Evolutionary conservation across 148 eudicot genomes (phyloP).

Genomic region (Beta vulgaris): DNA sequence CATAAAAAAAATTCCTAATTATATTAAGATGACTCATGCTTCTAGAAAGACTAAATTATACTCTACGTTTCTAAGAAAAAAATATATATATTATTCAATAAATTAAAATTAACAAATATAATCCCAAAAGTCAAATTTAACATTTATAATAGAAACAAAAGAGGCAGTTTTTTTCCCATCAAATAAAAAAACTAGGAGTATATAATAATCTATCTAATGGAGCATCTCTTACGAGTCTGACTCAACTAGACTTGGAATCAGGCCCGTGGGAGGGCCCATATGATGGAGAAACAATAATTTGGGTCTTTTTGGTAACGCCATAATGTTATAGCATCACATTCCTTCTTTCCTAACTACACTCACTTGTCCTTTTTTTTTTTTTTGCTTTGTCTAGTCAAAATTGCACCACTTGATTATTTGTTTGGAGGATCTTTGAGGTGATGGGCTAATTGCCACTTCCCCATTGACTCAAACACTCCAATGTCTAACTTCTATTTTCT

Average conservation of each 20-base stretch:
- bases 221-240: background rate
- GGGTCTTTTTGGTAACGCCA: constrained; percentile 7
- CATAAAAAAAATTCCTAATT: too few species aligned
- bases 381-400: constrained; percentile 33
- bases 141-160: background rate
- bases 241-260: constrained; percentile 16
- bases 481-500: background rate
- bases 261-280: constrained; percentile 11
- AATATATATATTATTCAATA: too few species aligned
- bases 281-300: constrained; percentile 10
- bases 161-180: background rate
- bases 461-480: constrained; percentile 12
- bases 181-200: background rate
- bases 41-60: too few species aligned
- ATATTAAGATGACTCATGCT: too few species aligned
- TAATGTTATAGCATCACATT: constrained; percentile 31
- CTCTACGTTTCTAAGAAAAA: too few species aligned
- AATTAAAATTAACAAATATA: too few species aligned
- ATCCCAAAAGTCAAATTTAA: too few species aligned
- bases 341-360: constrained; percentile 17
- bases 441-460: constrained; percentile 5
- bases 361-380: constrained; percentile 10
- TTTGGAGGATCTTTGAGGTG: constrained; percentile 22
- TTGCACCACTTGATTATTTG: constrained; percentile 25
- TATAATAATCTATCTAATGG: background rate